A percentile compares a stretch with the other conserved stretches of the same genome.
Evolutionary conservation across 176 grass and related monocot species (phyloP).

Genomic region (Pontederia paniculata): DNA sequence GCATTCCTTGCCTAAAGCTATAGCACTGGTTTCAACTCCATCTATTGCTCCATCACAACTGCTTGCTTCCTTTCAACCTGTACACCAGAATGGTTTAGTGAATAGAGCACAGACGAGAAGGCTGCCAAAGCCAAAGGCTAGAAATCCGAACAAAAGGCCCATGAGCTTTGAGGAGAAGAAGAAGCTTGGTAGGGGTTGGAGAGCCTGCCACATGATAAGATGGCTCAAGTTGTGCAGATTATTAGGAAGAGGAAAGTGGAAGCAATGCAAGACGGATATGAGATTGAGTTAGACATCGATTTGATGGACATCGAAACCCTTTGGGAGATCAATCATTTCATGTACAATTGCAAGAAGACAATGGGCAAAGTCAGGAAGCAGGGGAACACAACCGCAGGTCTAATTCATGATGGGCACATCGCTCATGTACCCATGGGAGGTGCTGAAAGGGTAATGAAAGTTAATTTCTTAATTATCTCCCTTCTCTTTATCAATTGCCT

Average conservation of each 20-base stretch:
- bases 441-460: conserved; percentile 6
- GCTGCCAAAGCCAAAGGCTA: conserved; percentile 65
- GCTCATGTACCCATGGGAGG: not conserved
- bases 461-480: not conserved
- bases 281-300: conserved; percentile 83
- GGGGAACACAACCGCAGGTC: conserved; percentile 17
- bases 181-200: conserved; percentile 56
- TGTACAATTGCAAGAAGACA: conserved; percentile 82
- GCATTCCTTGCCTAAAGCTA: too few species aligned
- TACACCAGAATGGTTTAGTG: conserved; percentile 1
- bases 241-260: conserved; percentile 60
- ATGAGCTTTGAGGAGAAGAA: conserved; percentile 93
- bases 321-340: conserved; percentile 85
- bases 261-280: conserved; percentile 52
- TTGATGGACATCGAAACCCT: conserved; percentile 72
- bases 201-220: conserved; percentile 68
- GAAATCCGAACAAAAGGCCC: conserved; percentile 59
- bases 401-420: not conserved
- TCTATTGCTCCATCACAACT: too few species aligned
- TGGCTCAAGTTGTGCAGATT: conserved; percentile 69
- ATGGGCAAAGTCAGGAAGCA: conserved; percentile 55
- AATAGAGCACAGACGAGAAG: conserved; percentile 24
- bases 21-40: too few species aligned
- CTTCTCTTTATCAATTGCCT: not conserved
- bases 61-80: not conserved